Conservation (phyloP, 2,329 filamentous ascomycete species). For the Plenodomus tracheiphilus region DNA sequence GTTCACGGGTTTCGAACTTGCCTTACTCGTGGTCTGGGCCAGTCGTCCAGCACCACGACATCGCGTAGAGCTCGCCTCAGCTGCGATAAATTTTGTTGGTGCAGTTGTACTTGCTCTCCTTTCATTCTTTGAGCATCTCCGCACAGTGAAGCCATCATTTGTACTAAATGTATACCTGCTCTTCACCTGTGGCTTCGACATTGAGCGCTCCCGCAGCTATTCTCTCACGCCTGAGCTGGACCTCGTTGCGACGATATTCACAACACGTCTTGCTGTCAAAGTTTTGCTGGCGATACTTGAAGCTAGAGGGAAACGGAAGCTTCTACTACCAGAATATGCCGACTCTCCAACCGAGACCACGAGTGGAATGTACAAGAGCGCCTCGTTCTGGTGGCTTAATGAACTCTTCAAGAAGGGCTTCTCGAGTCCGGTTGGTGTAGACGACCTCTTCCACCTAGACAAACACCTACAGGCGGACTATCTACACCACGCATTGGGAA, state of each 20-base stretch:
- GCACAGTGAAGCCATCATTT: constrained; percentile 51
- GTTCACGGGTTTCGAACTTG: constrained; percentile 34
- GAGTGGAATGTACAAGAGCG: constrained; percentile 54
- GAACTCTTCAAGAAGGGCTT: constrained; percentile 56
- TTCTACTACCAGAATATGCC: constrained; percentile 46
- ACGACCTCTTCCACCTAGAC: constrained; percentile 52
- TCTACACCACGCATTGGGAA: constrained; percentile 44
- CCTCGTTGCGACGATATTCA: constrained; percentile 49
- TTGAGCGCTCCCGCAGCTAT: constrained; percentile 51
- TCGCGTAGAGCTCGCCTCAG: constrained; percentile 31
- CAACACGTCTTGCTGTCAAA: constrained; percentile 49
- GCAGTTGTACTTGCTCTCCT: constrained; percentile 41
- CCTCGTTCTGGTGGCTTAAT: constrained; percentile 60
- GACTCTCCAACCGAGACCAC: constrained; percentile 56
- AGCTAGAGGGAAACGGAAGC: constrained; percentile 48
- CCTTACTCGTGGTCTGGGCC: constrained; percentile 33
- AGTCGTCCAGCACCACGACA: constrained; percentile 13
- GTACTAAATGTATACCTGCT: constrained; percentile 54
- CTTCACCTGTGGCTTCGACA: constrained; percentile 51
- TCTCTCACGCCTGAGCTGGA: constrained; percentile 33
- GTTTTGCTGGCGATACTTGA: constrained; percentile 51
- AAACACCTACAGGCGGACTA: constrained; percentile 49
- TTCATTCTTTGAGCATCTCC: constrained; percentile 54
- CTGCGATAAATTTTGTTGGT: constrained; percentile 31
- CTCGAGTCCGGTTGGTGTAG: constrained; percentile 47